Conservation (phyloP, 2,329 filamentous ascomycete genomes). For the Alternaria rosae region DNA sequence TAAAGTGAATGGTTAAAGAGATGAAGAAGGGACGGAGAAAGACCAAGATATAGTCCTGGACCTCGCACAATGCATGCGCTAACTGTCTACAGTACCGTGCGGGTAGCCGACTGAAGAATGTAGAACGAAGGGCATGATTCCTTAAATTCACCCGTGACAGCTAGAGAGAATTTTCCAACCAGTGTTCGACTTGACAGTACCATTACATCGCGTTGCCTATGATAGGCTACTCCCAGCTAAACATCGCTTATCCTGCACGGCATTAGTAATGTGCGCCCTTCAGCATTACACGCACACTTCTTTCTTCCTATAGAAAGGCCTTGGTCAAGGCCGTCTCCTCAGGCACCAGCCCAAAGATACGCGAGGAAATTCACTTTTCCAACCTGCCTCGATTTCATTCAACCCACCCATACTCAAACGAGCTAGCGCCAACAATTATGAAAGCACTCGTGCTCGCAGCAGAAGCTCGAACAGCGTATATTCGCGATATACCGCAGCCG, state of each 20-base stretch:
- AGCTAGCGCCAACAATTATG: constrained; percentile 14
- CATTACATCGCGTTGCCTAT: not conserved
- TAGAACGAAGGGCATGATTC: too few relatives aligned
- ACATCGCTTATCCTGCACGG: too few relatives aligned
- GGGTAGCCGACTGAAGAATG: too few relatives aligned
- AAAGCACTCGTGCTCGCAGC: constrained; percentile 32
- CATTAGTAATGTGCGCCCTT: too few relatives aligned
- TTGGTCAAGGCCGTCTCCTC: too few relatives aligned
- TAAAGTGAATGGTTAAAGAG: not conserved
- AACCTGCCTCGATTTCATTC: not conserved
- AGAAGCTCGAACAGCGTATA: constrained; percentile 19
- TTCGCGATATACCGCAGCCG: constrained; percentile 13
- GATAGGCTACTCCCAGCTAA: not conserved
- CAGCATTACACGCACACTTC: too few relatives aligned
- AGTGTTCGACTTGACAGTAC: not conserved
- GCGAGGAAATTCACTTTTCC: not conserved
- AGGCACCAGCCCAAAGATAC: not conserved
- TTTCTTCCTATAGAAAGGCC: too few relatives aligned
- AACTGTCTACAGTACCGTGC: not conserved
- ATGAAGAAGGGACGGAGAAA: not conserved
- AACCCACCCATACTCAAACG: not conserved
- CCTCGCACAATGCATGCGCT: too few relatives aligned
- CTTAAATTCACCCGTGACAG: too few relatives aligned
- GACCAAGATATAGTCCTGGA: not conserved
- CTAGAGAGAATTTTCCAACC: not conserved